Percentiles rank a stretch among this genome's conserved stretches.
These are phyloP conservation scores for Diaporthe sp. DNA, from an alignment of 2,329 filamentous ascomycete species.

Conservation along the genomic window DNA sequence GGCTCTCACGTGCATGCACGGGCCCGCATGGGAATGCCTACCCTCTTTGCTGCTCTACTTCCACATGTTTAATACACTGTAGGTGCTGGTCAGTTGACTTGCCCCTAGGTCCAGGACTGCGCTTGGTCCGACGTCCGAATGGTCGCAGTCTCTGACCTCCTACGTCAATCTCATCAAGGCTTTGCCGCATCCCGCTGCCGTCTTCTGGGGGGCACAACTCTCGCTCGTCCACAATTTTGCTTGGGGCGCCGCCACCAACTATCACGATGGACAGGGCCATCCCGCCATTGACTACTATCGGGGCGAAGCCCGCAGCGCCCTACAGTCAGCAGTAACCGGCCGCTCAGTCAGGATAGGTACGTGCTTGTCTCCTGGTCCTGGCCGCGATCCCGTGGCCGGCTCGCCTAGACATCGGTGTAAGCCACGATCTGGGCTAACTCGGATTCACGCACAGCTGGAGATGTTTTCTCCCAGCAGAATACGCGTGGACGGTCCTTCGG, in stretches of 20 bases:
- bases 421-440: not conserved
- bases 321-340: conserved; percentile 28
- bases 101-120: conserved; percentile 4
- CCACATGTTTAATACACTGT: too few species aligned
- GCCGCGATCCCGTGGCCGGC: not conserved
- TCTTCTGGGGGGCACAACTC: conserved; percentile 27
- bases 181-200: conserved; percentile 24
- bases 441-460: not conserved
- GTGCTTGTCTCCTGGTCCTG: not conserved
- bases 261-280: conserved; percentile 5
- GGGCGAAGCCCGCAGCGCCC: conserved; percentile 18
- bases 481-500: not conserved
- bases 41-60: not conserved
- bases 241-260: not conserved
- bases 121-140: not conserved
- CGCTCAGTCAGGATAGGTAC: conserved; percentile 29
- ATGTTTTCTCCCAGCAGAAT: not conserved
- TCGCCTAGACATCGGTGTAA: not conserved
- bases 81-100: not conserved
- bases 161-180: conserved; percentile 24
- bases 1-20: not conserved
- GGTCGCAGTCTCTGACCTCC: conserved; percentile 11
- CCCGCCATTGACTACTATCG: not conserved
- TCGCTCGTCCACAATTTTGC: conserved; percentile 21
- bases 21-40: not conserved